A percentile compares a stretch with the other conserved stretches of the same genome.
These are phyloP conservation scores for Tolypocladium nubicola DNA, from an alignment of 2,329 filamentous ascomycete species.

Conservation along the genomic window DNA sequence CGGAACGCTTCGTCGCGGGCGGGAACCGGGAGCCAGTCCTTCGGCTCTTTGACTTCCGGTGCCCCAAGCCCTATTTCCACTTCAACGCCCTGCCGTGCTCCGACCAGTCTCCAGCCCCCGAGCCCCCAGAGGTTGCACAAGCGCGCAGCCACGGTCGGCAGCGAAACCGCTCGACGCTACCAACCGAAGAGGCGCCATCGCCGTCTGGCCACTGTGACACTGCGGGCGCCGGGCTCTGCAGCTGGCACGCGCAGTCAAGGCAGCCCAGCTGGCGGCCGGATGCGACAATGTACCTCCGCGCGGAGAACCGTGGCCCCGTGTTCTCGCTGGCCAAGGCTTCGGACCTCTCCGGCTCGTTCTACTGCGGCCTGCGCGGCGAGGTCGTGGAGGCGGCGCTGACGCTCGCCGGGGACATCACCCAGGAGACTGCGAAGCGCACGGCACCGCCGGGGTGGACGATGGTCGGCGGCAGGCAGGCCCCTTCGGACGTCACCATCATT, in stretches of 20 bases:
- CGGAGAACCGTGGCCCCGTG: constrained; percentile 20
- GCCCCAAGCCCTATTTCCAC: constrained; percentile 36
- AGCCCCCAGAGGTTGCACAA: not conserved
- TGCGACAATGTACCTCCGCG: constrained; percentile 33
- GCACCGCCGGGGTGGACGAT: constrained; percentile 15
- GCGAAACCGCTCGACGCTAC: not conserved
- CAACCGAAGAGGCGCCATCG: constrained; percentile 18
- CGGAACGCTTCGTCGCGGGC: constrained; percentile 39
- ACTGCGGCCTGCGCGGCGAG: constrained; percentile 36
- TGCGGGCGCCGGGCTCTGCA: constrained; percentile 22
- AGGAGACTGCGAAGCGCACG: constrained; percentile 2
- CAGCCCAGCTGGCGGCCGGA: constrained; percentile 37
- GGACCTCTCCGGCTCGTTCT: constrained; percentile 35
- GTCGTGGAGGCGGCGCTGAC: constrained; percentile 30
- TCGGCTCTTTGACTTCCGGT: constrained; percentile 45
- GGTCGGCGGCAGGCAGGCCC: constrained; percentile 1
- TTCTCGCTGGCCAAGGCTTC: constrained; percentile 38
- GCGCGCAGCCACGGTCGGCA: not conserved
- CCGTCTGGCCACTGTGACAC: constrained; percentile 25
- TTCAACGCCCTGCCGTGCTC: constrained; percentile 37
- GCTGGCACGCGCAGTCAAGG: constrained; percentile 36
- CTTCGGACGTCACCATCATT: constrained; percentile 10
- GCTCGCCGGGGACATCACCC: constrained; percentile 13
- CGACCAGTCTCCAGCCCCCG: constrained; percentile 1
- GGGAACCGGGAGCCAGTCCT: constrained; percentile 31